Evolutionary conservation across 306 rosid species (phyloP), one percentile per base, ranked within the genome.

Genomic region (Cucurbita pepo): DNA sequence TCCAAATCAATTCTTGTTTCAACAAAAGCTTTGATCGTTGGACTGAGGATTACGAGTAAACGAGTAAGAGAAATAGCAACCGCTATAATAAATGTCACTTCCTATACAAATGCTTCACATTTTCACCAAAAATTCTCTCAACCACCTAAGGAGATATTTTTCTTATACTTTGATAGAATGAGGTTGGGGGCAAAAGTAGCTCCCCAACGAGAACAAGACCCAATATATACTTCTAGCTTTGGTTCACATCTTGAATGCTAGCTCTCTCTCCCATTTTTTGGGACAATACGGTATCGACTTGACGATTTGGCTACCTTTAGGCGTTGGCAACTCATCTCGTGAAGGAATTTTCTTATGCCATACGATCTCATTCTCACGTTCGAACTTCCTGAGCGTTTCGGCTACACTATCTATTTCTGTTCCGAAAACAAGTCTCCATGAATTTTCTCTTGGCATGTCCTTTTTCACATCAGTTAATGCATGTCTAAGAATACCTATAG

Each of bases 301-400:
- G 41, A 79, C 92, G 62, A 91, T 91, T 80, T 81, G 87, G 75
- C 47, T 84, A 56, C 96, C 85, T 62, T 78, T 77, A 0, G 81
- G 79, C 54, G 43, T 58, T 8, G 92, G 92, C 80, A 91, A 74
- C 76, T 74, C 82, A 54, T 77, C 79, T 19, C 50, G 69, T 2
- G 78, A 61, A 40, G 87, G 88, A 45, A 87, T 76, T 81, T 81
- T 85, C 83, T 88, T 83, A 25, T 44, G 84, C 97, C 90, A 91
- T 30, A 91, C 80, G 34, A 88, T 80, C 72, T 85, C 88, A n/a
- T 91, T 91, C 84, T 91, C 97, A 5, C 72, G 82, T 37, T 67
- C 86, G 21, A 73, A 71, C 80, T 87, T 91, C 81, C 88, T 81
- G 51, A 88, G 92, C 70, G 77, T 77, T 79, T 88, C 92, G 0